These are phyloP conservation scores for Phytophthora fragariaefolia DNA, from an alignment of 352 stramenopile genomes.

Conservation along the genomic window DNA sequence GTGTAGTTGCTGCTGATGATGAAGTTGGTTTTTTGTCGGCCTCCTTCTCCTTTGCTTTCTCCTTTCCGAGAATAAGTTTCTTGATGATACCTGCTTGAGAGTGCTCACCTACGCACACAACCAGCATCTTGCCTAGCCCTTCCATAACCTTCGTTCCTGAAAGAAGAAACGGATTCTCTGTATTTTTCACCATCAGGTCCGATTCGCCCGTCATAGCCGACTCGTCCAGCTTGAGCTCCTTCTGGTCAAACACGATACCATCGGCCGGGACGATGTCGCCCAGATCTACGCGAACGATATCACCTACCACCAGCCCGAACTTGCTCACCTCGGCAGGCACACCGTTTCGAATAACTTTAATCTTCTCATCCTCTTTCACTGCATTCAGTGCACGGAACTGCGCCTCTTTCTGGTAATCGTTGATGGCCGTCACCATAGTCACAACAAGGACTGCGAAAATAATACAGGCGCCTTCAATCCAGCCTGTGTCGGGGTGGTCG, in stretches of 20 bases:
- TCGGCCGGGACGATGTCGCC: conserved; percentile 93
- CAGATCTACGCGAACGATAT: conserved; percentile 83
- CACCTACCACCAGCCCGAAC: conserved; percentile 87
- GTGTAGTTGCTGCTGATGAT: conserved; percentile 16
- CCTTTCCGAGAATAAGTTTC: conserved; percentile 84
- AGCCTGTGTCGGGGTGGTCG: conserved; percentile 67
- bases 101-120: conserved; percentile 93
- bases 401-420: conserved; percentile 93
- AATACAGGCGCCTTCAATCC: conserved; percentile 93
- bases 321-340: conserved; percentile 68
- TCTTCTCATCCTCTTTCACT: conserved; percentile 84
- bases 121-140: conserved; percentile 92
- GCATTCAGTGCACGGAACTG: conserved; percentile 91
- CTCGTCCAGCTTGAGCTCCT: conserved; percentile 92
- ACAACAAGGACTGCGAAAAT: conserved; percentile 92
- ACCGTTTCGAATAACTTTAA: conserved; percentile 85
- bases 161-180: conserved; percentile 93
- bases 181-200: conserved; percentile 85
- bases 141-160: conserved; percentile 95
- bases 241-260: conserved; percentile 88
- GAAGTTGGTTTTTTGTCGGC: conserved; percentile 20
- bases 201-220: conserved; percentile 93
- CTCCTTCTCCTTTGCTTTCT: conserved; percentile 59
- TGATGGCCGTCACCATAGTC: conserved; percentile 89
- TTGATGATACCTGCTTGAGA: conserved; percentile 95